These are phyloP conservation scores for Discostella pseudostelligera DNA, from an alignment of 108 stramenopile species.

Conservation along the genomic window DNA sequence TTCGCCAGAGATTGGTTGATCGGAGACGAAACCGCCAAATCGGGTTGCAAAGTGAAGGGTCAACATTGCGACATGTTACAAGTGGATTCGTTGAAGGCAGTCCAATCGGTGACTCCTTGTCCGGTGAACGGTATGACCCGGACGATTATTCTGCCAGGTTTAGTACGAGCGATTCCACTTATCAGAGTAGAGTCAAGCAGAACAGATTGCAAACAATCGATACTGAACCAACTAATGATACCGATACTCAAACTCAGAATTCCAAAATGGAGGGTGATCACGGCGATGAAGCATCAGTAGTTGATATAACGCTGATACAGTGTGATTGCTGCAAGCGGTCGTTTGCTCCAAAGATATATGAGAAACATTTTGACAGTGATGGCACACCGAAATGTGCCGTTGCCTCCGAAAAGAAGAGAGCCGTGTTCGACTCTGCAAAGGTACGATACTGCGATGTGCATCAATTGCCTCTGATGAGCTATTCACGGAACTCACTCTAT, in stretches of 20 bases:
- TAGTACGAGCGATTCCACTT: not conserved
- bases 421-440: slow-evolving; percentile 42
- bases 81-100: too few species aligned
- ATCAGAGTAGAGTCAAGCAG: not conserved
- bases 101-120: not conserved
- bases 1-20: slow-evolving; percentile 36
- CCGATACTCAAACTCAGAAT: slow-evolving; percentile 1
- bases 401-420: slow-evolving; percentile 27
- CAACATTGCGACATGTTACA: not conserved
- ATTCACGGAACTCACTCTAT: not conserved
- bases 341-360: slow-evolving; percentile 43
- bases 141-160: not conserved
- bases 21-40: slow-evolving; percentile 19
- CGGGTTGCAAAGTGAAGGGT: not conserved
- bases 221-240: not conserved
- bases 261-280: slow-evolving; percentile 8
- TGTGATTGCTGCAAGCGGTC: slow-evolving; percentile 38
- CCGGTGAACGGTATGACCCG: not conserved
- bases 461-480: too few species aligned
- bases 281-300: slow-evolving; percentile 23
- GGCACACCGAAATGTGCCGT: slow-evolving; percentile 44
- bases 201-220: not conserved
- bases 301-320: slow-evolving; percentile 31
- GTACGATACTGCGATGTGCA: not conserved
- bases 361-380: slow-evolving; percentile 39